phyloP scores from a whole-genome alignment of 2,329 filamentous ascomycete genomes.

The Blastomyces percursus region DNA sequence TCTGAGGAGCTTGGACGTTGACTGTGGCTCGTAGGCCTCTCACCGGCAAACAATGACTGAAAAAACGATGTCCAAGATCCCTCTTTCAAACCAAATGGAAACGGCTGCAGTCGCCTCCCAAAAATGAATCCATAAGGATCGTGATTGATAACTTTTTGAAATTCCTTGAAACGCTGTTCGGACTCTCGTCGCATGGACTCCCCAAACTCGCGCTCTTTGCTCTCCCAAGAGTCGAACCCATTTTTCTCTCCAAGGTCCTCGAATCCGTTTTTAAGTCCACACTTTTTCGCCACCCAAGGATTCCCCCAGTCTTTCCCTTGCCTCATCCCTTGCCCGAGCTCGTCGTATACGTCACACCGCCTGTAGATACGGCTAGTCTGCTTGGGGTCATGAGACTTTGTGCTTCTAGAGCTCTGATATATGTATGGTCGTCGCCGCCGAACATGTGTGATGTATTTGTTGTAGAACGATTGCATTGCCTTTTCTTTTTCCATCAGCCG shows the following conservation, averaged over 20 bases:
- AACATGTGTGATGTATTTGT: not conserved
- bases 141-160: constrained; percentile 26
- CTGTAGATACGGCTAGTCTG: not conserved
- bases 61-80: constrained; percentile 23
- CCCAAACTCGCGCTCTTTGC: not conserved
- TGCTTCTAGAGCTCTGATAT: not conserved
- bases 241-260: not conserved
- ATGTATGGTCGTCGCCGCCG: not conserved
- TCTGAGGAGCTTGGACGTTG: not conserved
- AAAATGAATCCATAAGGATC: constrained; percentile 35
- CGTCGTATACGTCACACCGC: not conserved
- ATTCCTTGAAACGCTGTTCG: constrained; percentile 26
- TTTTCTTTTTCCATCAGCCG: not conserved
- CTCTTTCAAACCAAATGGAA: constrained; percentile 16
- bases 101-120: constrained; percentile 24
- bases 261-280: not conserved
- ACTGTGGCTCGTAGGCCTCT: not conserved
- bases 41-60: constrained; percentile 20
- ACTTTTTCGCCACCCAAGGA: not conserved
- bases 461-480: not conserved
- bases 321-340: not conserved
- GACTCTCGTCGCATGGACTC: constrained; percentile 5
- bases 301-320: not conserved
- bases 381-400: not conserved
- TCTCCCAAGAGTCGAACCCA: not conserved